Conservation (phyloP, 2,329 filamentous ascomycete species). For the Cyphellophora attinorum region DNA sequence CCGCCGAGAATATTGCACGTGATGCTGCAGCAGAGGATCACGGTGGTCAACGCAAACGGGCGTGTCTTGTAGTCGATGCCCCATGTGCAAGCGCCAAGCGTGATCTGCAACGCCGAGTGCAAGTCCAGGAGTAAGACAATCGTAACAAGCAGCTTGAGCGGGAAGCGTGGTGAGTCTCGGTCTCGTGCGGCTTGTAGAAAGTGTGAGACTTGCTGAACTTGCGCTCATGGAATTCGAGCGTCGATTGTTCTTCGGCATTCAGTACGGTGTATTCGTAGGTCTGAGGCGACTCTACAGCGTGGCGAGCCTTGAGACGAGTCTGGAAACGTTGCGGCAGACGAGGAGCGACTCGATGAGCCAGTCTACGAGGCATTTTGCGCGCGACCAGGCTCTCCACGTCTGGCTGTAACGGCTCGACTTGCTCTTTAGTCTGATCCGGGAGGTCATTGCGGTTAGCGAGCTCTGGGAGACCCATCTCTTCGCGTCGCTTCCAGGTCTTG, state of each 20-base stretch:
- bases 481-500: slow-evolving; percentile 55
- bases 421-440: slow-evolving; percentile 35
- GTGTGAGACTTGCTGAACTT: slow-evolving; percentile 77
- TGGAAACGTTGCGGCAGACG: too few species aligned
- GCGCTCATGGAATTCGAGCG: slow-evolving; percentile 64
- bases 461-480: slow-evolving; percentile 51
- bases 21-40: slow-evolving; percentile 72
- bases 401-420: slow-evolving; percentile 35
- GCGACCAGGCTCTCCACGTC: slow-evolving; percentile 35
- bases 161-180: slow-evolving; percentile 73
- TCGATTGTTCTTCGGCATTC: slow-evolving; percentile 51
- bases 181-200: slow-evolving; percentile 85
- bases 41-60: slow-evolving; percentile 64
- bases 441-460: slow-evolving; percentile 62
- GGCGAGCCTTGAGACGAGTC: too few species aligned
- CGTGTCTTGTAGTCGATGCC: slow-evolving; percentile 62
- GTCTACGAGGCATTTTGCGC: too few species aligned
- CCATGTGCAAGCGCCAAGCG: slow-evolving; percentile 70
- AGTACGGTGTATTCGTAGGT: slow-evolving; percentile 18
- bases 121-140: slow-evolving; percentile 71
- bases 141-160: slow-evolving; percentile 61
- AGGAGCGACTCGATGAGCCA: too few species aligned
- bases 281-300: slow-evolving; percentile 28
- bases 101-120: slow-evolving; percentile 71
- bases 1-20: slow-evolving; percentile 68